Base-by-base conservation (phyloP, 805 yeast species). In the Candida loeiensis region DNA sequence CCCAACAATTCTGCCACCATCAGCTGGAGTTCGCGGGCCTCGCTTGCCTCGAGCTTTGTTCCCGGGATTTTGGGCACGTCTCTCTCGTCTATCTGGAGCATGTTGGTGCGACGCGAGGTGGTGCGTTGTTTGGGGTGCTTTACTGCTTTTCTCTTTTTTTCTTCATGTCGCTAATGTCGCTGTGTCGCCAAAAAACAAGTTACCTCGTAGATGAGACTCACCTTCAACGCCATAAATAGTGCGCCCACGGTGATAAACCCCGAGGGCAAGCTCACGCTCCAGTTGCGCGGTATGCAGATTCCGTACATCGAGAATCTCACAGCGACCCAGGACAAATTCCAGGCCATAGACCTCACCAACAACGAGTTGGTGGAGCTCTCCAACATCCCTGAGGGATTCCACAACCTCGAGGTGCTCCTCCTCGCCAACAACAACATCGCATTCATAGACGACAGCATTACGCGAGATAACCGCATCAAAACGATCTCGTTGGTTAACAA, bases 51-150 rank as follows among this genome's bases (percentile, higher is more conserved):
- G 47, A 89, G 86, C 39, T 73, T 67, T 12, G 76, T 77, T 17
- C 99, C 99, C 1, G 97, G 97, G 25, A 91, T 84, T 31, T 73
- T 79, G 3, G 97, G 97, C 48, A 88, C 80, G 24, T 74, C 79
- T 55, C 80, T 60, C 30, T 66, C 70, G 36, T 62, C 62, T 40
- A 69, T 51, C 36, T 63, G 65, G 39, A 69, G 56, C 70, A 63
- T 64, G 20, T 39, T 40, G 39, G 4, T 13, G 31, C n/a, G 28
- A 7, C 28, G 13, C 28, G 13, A 13, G 28, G 11, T 25, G 6
- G 12, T n/a, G n/a, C n/a, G n/a, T n/a, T n/a, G n/a, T n/a, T n/a
- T n/a, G n/a, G n/a, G n/a, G n/a, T n/a, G 28, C 5, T 7, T 7
- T 9, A n/a, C 20, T n/a, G 26, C 8, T 21, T 29, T 15, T 17